Conservation (phyloP, 2,329 filamentous ascomycete species). For the Beauveria scarabaeidicola region DNA sequence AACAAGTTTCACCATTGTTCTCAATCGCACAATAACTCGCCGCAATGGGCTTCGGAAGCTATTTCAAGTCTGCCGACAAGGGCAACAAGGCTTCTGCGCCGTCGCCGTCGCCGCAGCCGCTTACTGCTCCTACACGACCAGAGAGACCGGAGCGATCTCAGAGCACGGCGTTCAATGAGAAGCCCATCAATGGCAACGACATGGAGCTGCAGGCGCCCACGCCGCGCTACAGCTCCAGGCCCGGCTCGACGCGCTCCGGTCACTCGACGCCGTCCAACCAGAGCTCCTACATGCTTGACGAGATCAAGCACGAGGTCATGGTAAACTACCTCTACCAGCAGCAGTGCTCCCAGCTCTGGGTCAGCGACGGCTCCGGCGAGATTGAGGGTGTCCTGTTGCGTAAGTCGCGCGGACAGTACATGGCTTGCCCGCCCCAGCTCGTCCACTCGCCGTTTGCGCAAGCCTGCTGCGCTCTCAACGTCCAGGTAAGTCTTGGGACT, state of each 20-base stretch:
- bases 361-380: constrained; percentile 58
- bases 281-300: constrained; percentile 53
- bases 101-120: constrained; percentile 10
- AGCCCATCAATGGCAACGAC: constrained; percentile 29
- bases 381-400: constrained; percentile 65
- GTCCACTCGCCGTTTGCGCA: constrained; percentile 53
- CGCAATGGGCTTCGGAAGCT: constrained; percentile 52
- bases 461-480: constrained; percentile 60
- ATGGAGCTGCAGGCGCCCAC: constrained; percentile 42
- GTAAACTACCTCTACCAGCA: constrained; percentile 76
- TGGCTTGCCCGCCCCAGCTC: constrained; percentile 62
- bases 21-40: neutral
- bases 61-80: constrained; percentile 45
- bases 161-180: constrained; percentile 28
- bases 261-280: constrained; percentile 32
- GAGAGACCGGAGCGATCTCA: constrained; percentile 17
- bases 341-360: constrained; percentile 67
- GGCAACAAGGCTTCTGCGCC: constrained; percentile 13
- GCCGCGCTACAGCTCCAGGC: constrained; percentile 40
- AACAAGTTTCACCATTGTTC: neutral
- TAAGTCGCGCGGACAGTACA: constrained; percentile 59
- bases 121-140: constrained; percentile 14
- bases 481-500: constrained; percentile 44
- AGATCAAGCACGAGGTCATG: constrained; percentile 76
- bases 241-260: constrained; percentile 40